A percentile compares a stretch with the other conserved stretches of the same genome.
Evolutionary conservation across 2,329 filamentous ascomycete genomes (phyloP).

Genomic region (Juglanconis sp.): DNA sequence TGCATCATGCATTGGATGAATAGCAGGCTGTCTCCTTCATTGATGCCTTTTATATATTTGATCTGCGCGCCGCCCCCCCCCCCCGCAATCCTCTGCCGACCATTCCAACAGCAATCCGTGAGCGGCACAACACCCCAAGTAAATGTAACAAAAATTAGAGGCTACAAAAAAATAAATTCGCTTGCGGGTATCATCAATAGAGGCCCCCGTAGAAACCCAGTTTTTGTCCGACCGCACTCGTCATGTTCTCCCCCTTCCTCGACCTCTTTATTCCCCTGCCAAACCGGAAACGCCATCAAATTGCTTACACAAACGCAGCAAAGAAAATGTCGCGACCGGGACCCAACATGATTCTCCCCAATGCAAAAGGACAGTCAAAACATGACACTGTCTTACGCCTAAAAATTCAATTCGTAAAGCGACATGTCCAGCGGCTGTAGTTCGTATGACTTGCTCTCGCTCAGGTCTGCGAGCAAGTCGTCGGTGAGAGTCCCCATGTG

Average conservation of each 20-base stretch:
- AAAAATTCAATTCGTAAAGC: constrained; percentile 37
- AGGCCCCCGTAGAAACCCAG: constrained; percentile 8
- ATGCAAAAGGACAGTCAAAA: neutral
- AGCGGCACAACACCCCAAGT: neutral
- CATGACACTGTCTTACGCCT: neutral
- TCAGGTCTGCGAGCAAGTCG: constrained; percentile 37
- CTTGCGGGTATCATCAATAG: constrained; percentile 19
- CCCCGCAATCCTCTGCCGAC: neutral
- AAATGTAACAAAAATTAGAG: neutral
- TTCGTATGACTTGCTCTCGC: constrained; percentile 44
- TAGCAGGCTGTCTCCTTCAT: neutral
- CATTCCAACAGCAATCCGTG: neutral
- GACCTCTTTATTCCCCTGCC: neutral
- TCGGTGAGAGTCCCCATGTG: constrained; percentile 3
- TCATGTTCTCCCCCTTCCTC: neutral
- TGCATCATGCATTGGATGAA: no score
- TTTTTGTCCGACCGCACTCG: constrained; percentile 10
- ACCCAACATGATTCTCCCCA: neutral
- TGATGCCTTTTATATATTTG: neutral
- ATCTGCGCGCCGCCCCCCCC: neutral
- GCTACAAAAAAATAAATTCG: constrained; percentile 11
- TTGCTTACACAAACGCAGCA: neutral
- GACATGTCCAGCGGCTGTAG: constrained; percentile 39
- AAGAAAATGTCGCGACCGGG: neutral
- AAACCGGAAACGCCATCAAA: neutral